Evolutionary conservation across 176 grass and related monocot species (phyloP).

Genomic region (Musa itinerans): DNA sequence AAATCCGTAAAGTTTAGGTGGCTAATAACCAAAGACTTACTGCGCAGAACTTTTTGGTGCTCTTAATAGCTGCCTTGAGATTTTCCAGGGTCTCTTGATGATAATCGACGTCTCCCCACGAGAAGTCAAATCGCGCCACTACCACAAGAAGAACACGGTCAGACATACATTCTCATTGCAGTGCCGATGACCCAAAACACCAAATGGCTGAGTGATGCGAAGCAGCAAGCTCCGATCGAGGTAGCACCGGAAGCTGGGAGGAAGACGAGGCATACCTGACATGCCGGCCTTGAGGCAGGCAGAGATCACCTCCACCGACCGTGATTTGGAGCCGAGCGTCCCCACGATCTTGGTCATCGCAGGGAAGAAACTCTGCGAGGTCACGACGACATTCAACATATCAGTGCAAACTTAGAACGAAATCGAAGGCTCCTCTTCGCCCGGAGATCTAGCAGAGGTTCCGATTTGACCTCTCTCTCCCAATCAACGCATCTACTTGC

Average conservation of each 20-base stretch:
- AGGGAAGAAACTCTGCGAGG: conserved; percentile 73
- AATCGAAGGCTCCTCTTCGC: not conserved
- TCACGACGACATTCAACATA: not conserved
- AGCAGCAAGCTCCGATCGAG: not conserved
- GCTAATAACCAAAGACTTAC: conserved; percentile 23
- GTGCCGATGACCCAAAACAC: not conserved
- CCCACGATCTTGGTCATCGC: conserved; percentile 99
- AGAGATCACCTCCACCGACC: conserved; percentile 84
- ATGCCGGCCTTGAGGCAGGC: conserved; percentile 96
- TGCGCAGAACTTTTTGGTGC: conserved; percentile 89
- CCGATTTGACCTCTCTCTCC: too few relatives aligned
- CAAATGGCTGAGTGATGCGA: not conserved
- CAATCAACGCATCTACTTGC: too few relatives aligned
- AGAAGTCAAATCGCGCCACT: conserved; percentile 98
- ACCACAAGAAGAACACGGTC: conserved; percentile 16
- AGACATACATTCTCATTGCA: not conserved
- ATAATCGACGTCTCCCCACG: conserved; percentile 75
- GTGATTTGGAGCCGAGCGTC: conserved; percentile 85
- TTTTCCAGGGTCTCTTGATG: conserved; percentile 95
- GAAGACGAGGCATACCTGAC: conserved; percentile 43
- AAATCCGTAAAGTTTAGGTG: not conserved
- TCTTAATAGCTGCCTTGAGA: conserved; percentile 83
- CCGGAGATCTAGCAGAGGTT: not conserved
- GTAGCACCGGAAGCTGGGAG: too few relatives aligned
- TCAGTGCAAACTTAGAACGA: not conserved